Evolutionary conservation across 257 asterid species (phyloP).

Genomic region (Jacaranda copaia): DNA sequence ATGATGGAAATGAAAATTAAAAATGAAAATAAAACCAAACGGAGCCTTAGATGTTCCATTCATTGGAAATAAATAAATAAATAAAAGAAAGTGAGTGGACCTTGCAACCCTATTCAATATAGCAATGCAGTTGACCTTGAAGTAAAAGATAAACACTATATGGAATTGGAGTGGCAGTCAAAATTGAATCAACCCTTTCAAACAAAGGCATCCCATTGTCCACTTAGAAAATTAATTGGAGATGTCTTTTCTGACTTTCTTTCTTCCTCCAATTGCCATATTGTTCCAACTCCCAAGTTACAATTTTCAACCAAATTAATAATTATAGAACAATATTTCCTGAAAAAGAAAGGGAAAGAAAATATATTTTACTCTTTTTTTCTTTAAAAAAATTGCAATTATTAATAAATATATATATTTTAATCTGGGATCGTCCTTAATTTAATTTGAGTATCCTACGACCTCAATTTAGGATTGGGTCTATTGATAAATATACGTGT

Average conservation of each 20-base stretch:
- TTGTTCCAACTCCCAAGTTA: slow-evolving; percentile 27
- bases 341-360: neutral
- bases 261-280: neutral
- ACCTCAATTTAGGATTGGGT: too few relatives aligned
- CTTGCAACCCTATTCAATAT: neutral
- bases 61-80: too few relatives aligned
- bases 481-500: too few relatives aligned
- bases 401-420: too few relatives aligned
- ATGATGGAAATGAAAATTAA: too few relatives aligned
- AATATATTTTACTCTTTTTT: neutral
- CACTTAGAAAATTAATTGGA: neutral
- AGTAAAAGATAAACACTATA: neutral
- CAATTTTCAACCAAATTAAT: neutral
- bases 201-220: neutral
- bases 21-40: too few relatives aligned
- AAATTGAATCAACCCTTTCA: neutral
- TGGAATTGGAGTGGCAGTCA: neutral
- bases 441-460: too few relatives aligned
- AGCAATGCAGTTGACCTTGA: slow-evolving; percentile 3
- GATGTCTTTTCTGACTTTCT: neutral
- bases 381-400: too few relatives aligned
- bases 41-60: too few relatives aligned
- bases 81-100: neutral
- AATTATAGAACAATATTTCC: neutral
- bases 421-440: too few relatives aligned